Evolutionary conservation across 129 eudicot species (phyloP).

Genomic region (Chrysanthemum seticuspe): DNA sequence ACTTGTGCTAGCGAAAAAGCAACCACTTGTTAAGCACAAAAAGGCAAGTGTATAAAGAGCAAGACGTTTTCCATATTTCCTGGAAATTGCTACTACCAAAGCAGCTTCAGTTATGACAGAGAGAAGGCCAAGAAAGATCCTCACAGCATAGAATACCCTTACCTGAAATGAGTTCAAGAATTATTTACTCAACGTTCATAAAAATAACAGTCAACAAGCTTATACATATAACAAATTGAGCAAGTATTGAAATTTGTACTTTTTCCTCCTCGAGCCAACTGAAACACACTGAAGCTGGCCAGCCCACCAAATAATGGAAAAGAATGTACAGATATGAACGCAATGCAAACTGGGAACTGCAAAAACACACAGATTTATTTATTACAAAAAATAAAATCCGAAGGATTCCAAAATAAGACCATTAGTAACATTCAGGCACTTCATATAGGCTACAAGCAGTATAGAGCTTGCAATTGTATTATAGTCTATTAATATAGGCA

Average conservation of each 20-base stretch:
- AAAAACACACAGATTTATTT: constrained; percentile 17
- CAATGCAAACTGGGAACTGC: constrained; percentile 89
- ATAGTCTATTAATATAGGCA: too few species aligned
- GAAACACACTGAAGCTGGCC: constrained; percentile 74
- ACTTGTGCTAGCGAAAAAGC: constrained; percentile 99
- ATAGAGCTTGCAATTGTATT: too few species aligned
- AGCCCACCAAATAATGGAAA: constrained; percentile 73
- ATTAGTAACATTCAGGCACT: constrained; percentile 1
- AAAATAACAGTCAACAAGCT: not conserved
- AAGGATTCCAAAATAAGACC: not conserved
- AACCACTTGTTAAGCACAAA: constrained; percentile 92
- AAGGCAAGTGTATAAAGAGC: constrained; percentile 82
- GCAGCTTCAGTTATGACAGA: constrained; percentile 87
- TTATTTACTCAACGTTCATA: constrained; percentile 10
- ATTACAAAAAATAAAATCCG: not conserved
- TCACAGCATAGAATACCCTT: constrained; percentile 82
- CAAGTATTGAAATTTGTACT: constrained; percentile 36
- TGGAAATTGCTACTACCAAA: constrained; percentile 90
- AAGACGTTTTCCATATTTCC: constrained; percentile 92
- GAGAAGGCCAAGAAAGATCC: constrained; percentile 79
- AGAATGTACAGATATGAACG: constrained; percentile 84
- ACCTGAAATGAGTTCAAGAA: constrained; percentile 49
- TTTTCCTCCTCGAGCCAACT: constrained; percentile 83
- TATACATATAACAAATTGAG: not conserved
- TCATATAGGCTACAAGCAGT: not conserved